phyloP scores from a whole-genome alignment of 2,329 filamentous ascomycete species.

The Colletotrichum sojae region DNA sequence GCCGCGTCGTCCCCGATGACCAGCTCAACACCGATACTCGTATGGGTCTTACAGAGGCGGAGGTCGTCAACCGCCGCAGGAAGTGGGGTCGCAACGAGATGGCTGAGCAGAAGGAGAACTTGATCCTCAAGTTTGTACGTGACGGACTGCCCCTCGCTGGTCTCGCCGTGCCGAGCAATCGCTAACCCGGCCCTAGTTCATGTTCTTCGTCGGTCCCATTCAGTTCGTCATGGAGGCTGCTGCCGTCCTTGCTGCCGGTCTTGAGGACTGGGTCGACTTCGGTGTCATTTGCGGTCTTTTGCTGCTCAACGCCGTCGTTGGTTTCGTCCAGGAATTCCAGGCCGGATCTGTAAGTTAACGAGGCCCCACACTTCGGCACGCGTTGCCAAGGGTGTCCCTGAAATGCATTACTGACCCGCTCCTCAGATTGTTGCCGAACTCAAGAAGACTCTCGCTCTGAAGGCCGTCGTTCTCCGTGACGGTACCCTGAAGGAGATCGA shows the following conservation, averaged over 20 bases:
- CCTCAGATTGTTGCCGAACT: constrained; percentile 84
- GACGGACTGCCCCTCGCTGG: not conserved
- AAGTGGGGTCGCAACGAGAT: constrained; percentile 87
- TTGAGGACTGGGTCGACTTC: constrained; percentile 93
- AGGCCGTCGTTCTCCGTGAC: constrained; percentile 89
- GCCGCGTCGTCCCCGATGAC: constrained; percentile 78
- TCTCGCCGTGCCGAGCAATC: not conserved
- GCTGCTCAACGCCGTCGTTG: constrained; percentile 86
- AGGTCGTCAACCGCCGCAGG: constrained; percentile 75
- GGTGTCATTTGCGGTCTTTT: constrained; percentile 90
- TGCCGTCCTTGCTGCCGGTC: constrained; percentile 84
- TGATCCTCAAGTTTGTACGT: constrained; percentile 81
- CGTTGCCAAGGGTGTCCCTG: constrained; percentile 33
- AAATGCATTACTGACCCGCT: constrained; percentile 23
- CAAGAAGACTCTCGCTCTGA: constrained; percentile 91
- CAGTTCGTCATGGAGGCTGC: constrained; percentile 95
- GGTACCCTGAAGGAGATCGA: constrained; percentile 83
- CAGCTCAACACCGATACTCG: constrained; percentile 83
- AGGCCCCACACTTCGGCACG: constrained; percentile 30
- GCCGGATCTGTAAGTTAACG: constrained; percentile 72
- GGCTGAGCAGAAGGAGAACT: constrained; percentile 91
- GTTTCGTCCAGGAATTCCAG: constrained; percentile 92
- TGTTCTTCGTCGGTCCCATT: constrained; percentile 89
- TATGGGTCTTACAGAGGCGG: constrained; percentile 78
- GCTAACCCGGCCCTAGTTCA: constrained; percentile 49